Percentiles rank a stretch among this genome's conserved stretches.
Conservation (phyloP, 1,139 yeast genomes). For the Waltiozyma sp. region DNA sequence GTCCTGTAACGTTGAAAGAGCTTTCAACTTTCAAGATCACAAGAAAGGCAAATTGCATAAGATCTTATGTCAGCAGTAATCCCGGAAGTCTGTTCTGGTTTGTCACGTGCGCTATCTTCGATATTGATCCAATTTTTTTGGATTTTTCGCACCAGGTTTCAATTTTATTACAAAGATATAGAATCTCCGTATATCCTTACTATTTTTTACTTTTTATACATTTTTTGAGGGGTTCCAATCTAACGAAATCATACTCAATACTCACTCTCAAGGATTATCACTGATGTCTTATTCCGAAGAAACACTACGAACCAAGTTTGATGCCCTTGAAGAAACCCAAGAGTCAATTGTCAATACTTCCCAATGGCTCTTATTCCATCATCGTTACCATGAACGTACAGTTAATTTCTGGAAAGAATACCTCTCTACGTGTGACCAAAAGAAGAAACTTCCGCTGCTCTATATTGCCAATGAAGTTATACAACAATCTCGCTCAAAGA, state of each 20-base stretch:
- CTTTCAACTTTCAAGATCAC: too few relatives aligned
- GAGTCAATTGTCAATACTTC: conserved; percentile 76
- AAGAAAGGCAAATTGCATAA: too few relatives aligned
- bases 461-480: conserved; percentile 79
- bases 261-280: not conserved
- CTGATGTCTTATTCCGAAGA: conserved; percentile 53
- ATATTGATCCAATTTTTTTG: too few relatives aligned
- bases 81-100: too few relatives aligned
- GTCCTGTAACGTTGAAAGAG: too few relatives aligned
- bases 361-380: conserved; percentile 78
- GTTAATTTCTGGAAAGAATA: conserved; percentile 53
- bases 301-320: conserved; percentile 44
- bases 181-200: too few relatives aligned
- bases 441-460: conserved; percentile 46
- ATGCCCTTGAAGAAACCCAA: conserved; percentile 60
- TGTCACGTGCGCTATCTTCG: too few relatives aligned
- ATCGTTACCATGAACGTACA: conserved; percentile 48
- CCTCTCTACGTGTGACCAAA: conserved; percentile 26
- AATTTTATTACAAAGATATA: too few relatives aligned
- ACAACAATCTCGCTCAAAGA: conserved; percentile 65
- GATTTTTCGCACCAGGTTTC: too few relatives aligned
- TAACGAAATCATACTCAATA: not conserved
- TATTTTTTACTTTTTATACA: too few relatives aligned
- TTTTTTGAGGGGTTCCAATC: too few relatives aligned
- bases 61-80: too few relatives aligned